A percentile compares a stretch with the other conserved stretches of the same genome.
phyloP scores from a whole-genome alignment of 495 filamentous ascomycete genomes.

The Aspergillus incahuasiensis region DNA sequence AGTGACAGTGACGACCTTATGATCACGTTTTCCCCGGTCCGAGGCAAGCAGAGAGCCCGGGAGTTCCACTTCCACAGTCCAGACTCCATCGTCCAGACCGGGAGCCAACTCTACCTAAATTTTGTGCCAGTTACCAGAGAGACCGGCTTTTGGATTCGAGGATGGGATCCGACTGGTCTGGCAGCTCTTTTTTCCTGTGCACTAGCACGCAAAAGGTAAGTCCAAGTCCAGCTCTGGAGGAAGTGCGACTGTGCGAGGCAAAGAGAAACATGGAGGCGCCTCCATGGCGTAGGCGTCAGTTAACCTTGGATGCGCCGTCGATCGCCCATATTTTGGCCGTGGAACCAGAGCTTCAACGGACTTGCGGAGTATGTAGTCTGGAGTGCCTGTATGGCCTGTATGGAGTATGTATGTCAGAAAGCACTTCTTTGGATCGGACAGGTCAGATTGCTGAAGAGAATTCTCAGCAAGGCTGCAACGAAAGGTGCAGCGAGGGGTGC shows the following conservation, averaged over 20 bases:
- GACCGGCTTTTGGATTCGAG: background rate
- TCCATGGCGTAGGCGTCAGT: slow-evolving; percentile 17
- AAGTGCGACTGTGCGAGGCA: background rate
- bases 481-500: background rate
- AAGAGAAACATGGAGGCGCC: background rate
- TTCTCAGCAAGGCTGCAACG: background rate
- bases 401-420: background rate
- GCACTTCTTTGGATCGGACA: background rate
- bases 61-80: background rate
- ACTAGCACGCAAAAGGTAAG: background rate
- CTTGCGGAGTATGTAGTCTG: background rate
- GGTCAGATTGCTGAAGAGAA: background rate
- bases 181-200: background rate
- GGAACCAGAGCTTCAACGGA: background rate
- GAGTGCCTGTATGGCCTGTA: no score
- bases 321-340: slow-evolving; percentile 19
- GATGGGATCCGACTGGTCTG: background rate
- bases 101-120: background rate
- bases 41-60: background rate
- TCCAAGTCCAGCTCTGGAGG: background rate
- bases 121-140: slow-evolving; percentile 8
- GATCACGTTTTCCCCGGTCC: background rate
- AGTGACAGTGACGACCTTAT: background rate
- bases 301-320: slow-evolving; percentile 31
- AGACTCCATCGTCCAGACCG: background rate